Conservation (phyloP, 306 rosid genomes). For the Cucurbita ficifolia region DNA sequence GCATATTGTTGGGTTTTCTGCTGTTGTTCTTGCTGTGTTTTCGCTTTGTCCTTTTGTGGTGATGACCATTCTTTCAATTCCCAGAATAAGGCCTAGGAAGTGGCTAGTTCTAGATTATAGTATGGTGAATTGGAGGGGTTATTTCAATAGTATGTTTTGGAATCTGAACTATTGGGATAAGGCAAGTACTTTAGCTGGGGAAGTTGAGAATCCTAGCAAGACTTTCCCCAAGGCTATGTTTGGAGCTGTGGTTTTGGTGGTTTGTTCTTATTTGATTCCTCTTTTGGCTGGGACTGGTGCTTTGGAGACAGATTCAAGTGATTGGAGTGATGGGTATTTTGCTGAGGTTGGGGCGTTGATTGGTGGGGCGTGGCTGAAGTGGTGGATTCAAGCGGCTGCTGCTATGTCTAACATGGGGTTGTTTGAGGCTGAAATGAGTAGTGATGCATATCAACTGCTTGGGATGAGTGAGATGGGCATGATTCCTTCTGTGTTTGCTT, state of each 20-base stretch:
- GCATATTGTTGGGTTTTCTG: conserved; percentile 74
- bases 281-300: conserved; percentile 89
- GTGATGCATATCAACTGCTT: conserved; percentile 78
- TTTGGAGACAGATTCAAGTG: conserved; percentile 28
- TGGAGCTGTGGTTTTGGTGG: conserved; percentile 63
- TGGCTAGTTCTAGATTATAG: conserved; percentile 48
- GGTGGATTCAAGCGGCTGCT: conserved; percentile 83
- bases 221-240: conserved; percentile 76
- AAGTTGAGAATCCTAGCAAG: conserved; percentile 62
- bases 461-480: conserved; percentile 95
- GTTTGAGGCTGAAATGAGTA: conserved; percentile 88
- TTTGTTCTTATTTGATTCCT: conserved; percentile 70
- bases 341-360: conserved; percentile 64
- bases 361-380: conserved; percentile 86
- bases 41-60: conserved; percentile 60
- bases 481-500: conserved; percentile 72
- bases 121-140: conserved; percentile 56
- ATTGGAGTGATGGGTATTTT: conserved; percentile 86
- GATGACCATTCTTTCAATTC: conserved; percentile 54
- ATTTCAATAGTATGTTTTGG: conserved; percentile 82
- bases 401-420: conserved; percentile 83
- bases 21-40: conserved; percentile 57
- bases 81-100: conserved; percentile 30
- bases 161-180: conserved; percentile 91
- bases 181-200: conserved; percentile 87